Evolutionary conservation across 345 rosid species (phyloP), one percentile per base, ranked within the genome.

Genomic region (Gossypium arboreum): DNA sequence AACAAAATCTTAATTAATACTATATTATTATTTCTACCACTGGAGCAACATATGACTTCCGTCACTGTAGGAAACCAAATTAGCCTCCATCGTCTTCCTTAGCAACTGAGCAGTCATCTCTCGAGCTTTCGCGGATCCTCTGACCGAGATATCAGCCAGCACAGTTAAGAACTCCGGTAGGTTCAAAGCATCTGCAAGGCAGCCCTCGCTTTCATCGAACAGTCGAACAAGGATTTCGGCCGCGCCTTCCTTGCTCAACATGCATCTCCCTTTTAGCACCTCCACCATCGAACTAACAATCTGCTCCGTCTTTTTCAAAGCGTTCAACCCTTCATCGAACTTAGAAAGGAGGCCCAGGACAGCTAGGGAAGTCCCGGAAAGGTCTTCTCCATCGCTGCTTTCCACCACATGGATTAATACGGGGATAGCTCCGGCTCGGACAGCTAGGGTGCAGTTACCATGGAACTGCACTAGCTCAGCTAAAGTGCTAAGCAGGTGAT

Each of bases 171-270:
- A 77, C 58, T 85, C 90, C 0, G 78, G 81, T 54, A 85, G 13
- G 75, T 78, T 24, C 68, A 65, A 5, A 9, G 94, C 94, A 47
- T 84, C 89, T 67, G 84, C 80, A 1, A 78, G 24, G 43, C 88
- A 84, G 7, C 74, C 84, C 61, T 88, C 86, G 20, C 88, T 88
- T 77, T 86, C 94, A 16, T 90, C 94, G 0, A 90, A 85, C 27
- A 88, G 48, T 12, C 84, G 81, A 18, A 87, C 29, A 0, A 88
- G 83, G 34, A 90, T 80, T 9, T 90, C 91, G 0, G 90, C 86
- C 0, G 91, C 91, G 0, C 94, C 93, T 77, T 89, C 91, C 69
- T 86, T 87, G 76, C 90, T 82, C 83, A 85, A 12, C 87, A 86
- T 87, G 77, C 88, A 75, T 61, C 85, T 79, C 24, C 89, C 83